Evolutionary conservation across 805 yeast genomes (phyloP).

Genomic region (Cyberlindnera xylosilytica): DNA sequence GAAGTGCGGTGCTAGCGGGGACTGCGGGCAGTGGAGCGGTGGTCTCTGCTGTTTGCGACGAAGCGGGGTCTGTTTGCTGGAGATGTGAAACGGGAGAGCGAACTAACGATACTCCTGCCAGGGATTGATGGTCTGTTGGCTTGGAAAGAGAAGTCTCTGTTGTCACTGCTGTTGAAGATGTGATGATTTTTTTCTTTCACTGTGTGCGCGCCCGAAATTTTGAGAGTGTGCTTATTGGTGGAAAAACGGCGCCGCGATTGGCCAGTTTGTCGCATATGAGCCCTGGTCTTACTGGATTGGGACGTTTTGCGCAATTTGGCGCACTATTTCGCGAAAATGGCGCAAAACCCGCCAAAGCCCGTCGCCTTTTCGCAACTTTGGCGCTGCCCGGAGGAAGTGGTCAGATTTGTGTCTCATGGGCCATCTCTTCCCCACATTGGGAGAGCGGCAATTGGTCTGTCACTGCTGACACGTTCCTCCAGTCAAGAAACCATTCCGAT

Average conservation of each 20-base stretch:
- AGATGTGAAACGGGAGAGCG: neutral
- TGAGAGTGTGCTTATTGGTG: slow-evolving; percentile 17
- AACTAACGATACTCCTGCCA: neutral
- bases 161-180: neutral
- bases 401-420: no score
- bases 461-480: no score
- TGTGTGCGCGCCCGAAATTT: slow-evolving; percentile 4
- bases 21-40: no score
- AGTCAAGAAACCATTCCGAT: no score
- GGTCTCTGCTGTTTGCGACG: neutral
- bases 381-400: no score
- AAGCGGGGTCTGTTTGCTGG: neutral
- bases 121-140: neutral
- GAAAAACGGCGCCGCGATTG: slow-evolving; percentile 13
- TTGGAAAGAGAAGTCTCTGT: neutral
- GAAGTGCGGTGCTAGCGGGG: neutral
- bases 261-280: slow-evolving; percentile 3
- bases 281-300: slow-evolving; percentile 1
- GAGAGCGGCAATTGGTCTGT: no score
- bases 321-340: neutral
- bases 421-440: no score
- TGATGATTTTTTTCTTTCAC: slow-evolving; percentile 11
- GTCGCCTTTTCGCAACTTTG: no score
- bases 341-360: no score
- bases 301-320: neutral